Evolutionary conservation across 768 basidiomycete genomes (phyloP).

Genomic region (Kwoniella shandongensis): DNA sequence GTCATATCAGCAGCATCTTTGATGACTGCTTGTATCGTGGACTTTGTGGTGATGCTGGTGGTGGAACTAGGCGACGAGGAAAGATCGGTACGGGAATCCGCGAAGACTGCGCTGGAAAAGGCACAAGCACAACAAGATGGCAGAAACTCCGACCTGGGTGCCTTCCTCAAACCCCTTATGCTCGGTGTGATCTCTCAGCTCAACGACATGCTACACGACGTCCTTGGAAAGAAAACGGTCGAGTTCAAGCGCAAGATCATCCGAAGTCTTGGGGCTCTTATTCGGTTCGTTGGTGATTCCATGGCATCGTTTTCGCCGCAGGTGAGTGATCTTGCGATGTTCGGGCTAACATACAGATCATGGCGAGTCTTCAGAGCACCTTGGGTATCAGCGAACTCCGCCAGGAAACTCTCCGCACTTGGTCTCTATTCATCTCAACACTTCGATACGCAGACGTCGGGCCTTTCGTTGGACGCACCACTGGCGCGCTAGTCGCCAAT

Average conservation of each 20-base stretch:
- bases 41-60: slow-evolving; percentile 72
- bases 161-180: slow-evolving; percentile 72
- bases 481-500: slow-evolving; percentile 73
- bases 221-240: slow-evolving; percentile 71
- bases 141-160: slow-evolving; percentile 54
- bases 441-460: slow-evolving; percentile 70
- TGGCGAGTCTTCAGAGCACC: slow-evolving; percentile 92
- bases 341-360: slow-evolving; percentile 63
- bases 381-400: slow-evolving; percentile 72
- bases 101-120: slow-evolving; percentile 50
- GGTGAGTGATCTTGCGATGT: slow-evolving; percentile 57
- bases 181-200: slow-evolving; percentile 80
- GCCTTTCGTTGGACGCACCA: slow-evolving; percentile 80
- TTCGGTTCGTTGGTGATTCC: slow-evolving; percentile 67
- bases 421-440: slow-evolving; percentile 72
- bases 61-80: slow-evolving; percentile 74
- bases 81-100: slow-evolving; percentile 57
- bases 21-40: slow-evolving; percentile 67
- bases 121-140: slow-evolving; percentile 45
- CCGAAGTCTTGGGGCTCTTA: slow-evolving; percentile 71
- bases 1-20: slow-evolving; percentile 29
- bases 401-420: slow-evolving; percentile 73
- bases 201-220: slow-evolving; percentile 82
- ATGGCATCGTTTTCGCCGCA: slow-evolving; percentile 81
- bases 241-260: slow-evolving; percentile 73